Evolutionary conservation across 1,139 yeast species (phyloP).

Genomic region (Zygosaccharomyces pseudobailii): DNA sequence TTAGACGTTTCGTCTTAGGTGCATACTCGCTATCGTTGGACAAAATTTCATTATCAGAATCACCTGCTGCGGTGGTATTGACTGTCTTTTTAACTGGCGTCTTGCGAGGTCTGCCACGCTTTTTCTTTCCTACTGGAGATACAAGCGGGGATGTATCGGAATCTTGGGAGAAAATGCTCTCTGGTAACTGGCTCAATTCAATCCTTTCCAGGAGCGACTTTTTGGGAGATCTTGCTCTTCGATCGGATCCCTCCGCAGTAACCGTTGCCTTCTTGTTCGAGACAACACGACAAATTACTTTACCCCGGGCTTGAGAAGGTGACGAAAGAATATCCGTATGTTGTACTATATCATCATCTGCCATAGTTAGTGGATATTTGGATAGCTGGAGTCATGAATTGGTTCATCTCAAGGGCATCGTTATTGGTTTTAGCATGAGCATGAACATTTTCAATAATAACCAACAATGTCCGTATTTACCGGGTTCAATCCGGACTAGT

Average conservation of each 20-base stretch:
- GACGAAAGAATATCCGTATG: constrained; percentile 26
- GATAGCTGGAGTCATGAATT: not conserved
- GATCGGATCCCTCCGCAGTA: not conserved
- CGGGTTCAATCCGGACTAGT: no score
- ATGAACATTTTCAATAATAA: not conserved
- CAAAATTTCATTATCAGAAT: not conserved
- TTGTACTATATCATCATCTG: constrained; percentile 19
- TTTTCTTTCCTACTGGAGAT: constrained; percentile 2
- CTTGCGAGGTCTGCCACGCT: constrained; percentile 5
- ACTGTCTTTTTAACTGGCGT: not conserved
- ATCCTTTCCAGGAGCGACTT: constrained; percentile 8
- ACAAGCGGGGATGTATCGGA: not conserved
- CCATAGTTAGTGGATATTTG: not conserved
- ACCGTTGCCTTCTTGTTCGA: not conserved
- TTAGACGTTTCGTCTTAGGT: not conserved
- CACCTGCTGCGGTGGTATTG: not conserved
- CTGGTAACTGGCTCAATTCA: not conserved
- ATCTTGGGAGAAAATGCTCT: not conserved
- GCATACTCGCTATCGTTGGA: not conserved
- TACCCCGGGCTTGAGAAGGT: constrained; percentile 16
- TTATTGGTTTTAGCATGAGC: not conserved
- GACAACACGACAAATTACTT: not conserved
- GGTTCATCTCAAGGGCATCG: not conserved
- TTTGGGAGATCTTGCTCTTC: constrained; percentile 4
- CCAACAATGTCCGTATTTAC: not conserved